Percentiles rank a stretch among this genome's conserved stretches.
These are phyloP conservation scores for Tirmania nivea DNA, from an alignment of 495 filamentous ascomycete genomes.

Conservation along the genomic window DNA sequence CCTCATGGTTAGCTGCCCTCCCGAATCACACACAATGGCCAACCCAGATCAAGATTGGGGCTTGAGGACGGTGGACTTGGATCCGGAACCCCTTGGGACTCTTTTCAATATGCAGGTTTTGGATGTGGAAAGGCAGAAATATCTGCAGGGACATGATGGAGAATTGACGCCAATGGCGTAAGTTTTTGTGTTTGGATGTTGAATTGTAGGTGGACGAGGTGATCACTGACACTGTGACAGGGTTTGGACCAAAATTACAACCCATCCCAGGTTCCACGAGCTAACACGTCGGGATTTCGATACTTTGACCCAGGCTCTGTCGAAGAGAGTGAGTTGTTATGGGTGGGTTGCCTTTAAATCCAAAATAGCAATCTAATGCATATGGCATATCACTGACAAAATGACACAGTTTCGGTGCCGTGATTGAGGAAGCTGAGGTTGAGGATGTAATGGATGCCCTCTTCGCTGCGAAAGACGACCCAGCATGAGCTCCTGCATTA, in stretches of 20 bases:
- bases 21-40: conserved; percentile 29
- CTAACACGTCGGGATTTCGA: conserved; percentile 49
- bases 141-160: conserved; percentile 30
- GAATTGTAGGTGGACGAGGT: too few species aligned
- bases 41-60: conserved; percentile 19
- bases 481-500: too few species aligned
- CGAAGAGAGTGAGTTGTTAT: conserved; percentile 72
- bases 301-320: conserved; percentile 46
- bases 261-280: conserved; percentile 42
- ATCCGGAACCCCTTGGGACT: neutral
- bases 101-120: neutral
- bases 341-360: conserved; percentile 28
- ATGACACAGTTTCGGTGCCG: conserved; percentile 34
- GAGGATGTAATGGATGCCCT: conserved; percentile 46
- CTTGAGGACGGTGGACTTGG: neutral
- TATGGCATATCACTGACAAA: too few species aligned
- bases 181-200: too few species aligned
- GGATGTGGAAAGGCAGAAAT: neutral
- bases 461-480: too few species aligned
- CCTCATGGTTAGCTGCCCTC: conserved; percentile 74
- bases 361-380: too few species aligned
- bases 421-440: conserved; percentile 82
- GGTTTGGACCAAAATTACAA: conserved; percentile 67
- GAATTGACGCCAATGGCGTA: conserved; percentile 84
- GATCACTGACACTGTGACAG: too few species aligned